Evolutionary conservation across 2,329 filamentous ascomycete species (phyloP).

Genomic region (Colletotrichum sp.): DNA sequence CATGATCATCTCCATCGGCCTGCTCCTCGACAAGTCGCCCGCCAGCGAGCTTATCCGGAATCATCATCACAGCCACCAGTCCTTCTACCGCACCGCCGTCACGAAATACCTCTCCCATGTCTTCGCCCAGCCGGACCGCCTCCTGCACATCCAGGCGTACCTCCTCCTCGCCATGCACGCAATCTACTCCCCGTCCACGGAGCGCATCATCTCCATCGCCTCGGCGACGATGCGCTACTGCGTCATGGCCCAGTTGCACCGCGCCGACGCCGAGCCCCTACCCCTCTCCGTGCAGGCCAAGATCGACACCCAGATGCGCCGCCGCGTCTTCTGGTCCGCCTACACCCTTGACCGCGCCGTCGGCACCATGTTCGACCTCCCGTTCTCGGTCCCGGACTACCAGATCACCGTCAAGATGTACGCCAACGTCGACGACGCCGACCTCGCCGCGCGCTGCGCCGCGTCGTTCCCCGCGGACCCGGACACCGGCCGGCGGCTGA

Average conservation of each 20-base stretch:
- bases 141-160: slow-evolving; percentile 25
- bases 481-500: slow-evolving; percentile 15
- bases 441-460: slow-evolving; percentile 20
- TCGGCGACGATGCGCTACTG: slow-evolving; percentile 31
- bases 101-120: slow-evolving; percentile 17
- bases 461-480: slow-evolving; percentile 8
- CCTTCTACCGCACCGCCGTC: slow-evolving; percentile 27
- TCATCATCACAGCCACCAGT: background rate
- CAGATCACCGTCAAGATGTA: slow-evolving; percentile 30
- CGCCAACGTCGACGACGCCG: slow-evolving; percentile 30
- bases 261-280: slow-evolving; percentile 24
- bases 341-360: slow-evolving; percentile 32
- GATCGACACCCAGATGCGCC: slow-evolving; percentile 26
- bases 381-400: slow-evolving; percentile 28
- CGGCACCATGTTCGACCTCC: slow-evolving; percentile 29
- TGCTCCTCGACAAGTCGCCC: slow-evolving; percentile 22
- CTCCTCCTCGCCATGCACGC: slow-evolving; percentile 22
- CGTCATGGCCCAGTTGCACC: slow-evolving; percentile 30
- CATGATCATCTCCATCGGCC: slow-evolving; percentile 27
- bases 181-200: slow-evolving; percentile 29
- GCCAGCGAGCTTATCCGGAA: background rate
- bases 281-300: background rate
- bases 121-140: slow-evolving; percentile 24
- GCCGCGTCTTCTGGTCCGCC: slow-evolving; percentile 35
- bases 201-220: slow-evolving; percentile 29